Evolutionary conservation across 768 basidiomycete species (phyloP), one percentile per base, ranked within the genome.

Genomic region (Scleroderma citrinum): DNA sequence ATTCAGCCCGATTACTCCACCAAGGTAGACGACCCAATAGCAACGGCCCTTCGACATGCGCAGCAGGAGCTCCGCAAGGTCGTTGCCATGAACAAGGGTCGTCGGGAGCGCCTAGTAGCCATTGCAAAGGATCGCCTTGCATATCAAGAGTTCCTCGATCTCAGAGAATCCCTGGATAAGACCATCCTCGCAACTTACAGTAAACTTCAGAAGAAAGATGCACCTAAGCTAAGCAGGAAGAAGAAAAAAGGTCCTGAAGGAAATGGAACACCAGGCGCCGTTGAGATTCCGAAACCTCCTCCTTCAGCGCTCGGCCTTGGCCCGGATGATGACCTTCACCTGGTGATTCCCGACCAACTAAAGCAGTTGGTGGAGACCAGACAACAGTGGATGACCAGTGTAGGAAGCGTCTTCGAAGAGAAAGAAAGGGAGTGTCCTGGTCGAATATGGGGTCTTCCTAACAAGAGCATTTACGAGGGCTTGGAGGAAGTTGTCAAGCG

Each of bases 11-110:
- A 90, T 63, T 90, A 79, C 59, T 71, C 80, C 20, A 76, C 82
- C 39, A 82, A 85, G 52, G 86, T 93, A 32, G 95, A 98, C 62
- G 96, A 99, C 66, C 93, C 94, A 29, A 89, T 99, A 43, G 85
- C 93, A 7, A 83, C 88, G 2, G 87, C 91, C 1, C 78, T 99
- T 1, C 86, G 95, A 3, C 84, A 90, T 37, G 88, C 91, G 16
- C 96, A 99, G 63, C 71, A 76, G 13, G 82, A 92, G 55, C 76
- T 99, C 5, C 81, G 86, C 10, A 71, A 70, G 6, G 87, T 97
- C 43, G 74, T 87, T 2, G 77, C 83, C 8, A 76, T 82, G 50
- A 99, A 99, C 73, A 91, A 93, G 58, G 79, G 81, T 3, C 84
- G 95, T 12, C 87, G 87, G 63, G 67, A 69, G 26, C 82, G 87